Conservation (phyloP, 2,329 filamentous ascomycete species). For the Tolypocladium nubicola region DNA sequence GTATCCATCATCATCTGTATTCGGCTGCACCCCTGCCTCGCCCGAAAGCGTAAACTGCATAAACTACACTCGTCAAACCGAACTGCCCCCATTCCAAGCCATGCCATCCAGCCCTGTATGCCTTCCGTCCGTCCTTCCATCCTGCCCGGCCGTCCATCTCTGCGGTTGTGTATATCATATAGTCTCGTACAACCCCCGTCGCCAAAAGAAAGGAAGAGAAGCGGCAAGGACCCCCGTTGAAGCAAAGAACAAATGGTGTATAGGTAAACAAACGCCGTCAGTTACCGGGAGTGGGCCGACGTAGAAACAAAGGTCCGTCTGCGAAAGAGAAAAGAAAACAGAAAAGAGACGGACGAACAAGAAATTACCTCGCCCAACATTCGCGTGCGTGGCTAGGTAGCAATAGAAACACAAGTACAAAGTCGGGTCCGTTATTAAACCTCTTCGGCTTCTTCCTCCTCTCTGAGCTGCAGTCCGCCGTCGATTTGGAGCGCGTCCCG, state of each 20-base stretch:
- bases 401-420: neutral
- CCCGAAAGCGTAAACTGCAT: neutral
- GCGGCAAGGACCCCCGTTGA: neutral
- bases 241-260: neutral
- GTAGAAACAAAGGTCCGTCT: neutral
- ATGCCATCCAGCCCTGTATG: neutral
- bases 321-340: neutral
- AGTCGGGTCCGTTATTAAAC: slow-evolving; percentile 20
- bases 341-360: neutral
- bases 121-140: neutral
- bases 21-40: neutral
- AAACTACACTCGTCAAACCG: neutral
- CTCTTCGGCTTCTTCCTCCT: slow-evolving; percentile 47
- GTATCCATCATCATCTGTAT: neutral
- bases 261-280: neutral
- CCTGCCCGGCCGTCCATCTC: neutral
- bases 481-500: slow-evolving; percentile 59
- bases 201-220: neutral
- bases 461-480: slow-evolving; percentile 46
- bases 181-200: neutral
- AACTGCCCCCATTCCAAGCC: neutral
- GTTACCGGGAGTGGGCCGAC: neutral
- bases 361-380: too few species aligned
- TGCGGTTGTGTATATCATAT: neutral
- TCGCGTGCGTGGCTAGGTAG: neutral